Evolutionary conservation across 164 flowering plant species (phyloP), one percentile per base, ranked within the genome.

Genomic region (Chimonanthus praecox): DNA sequence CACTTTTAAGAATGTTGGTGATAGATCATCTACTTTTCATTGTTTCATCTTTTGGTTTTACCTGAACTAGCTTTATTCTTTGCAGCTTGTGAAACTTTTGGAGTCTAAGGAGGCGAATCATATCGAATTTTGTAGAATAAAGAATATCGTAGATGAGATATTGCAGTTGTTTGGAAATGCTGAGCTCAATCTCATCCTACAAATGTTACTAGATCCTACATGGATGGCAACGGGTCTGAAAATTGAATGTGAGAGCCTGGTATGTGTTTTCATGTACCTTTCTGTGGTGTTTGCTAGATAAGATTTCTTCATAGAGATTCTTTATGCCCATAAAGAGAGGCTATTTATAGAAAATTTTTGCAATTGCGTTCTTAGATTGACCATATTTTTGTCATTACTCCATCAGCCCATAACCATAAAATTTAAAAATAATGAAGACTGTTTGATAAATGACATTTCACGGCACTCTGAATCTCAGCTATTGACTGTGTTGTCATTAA

Each of bases 81-180:
- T 88, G 85, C 91, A 95, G 99, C 92, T 95, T 75, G 99, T 95
- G 81, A 95, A 93, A 83, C 82, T 95, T 73, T 88, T 95, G 66
- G 99, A 93, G 78, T 83, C 81, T 67, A 87, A 86, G 87, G 99
- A 95, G 80, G 90, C 92, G 68, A 95, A 93, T 86, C 97, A 93
- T 76, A 81, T 95, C 67, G 98, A 95, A 76, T 92, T 95, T 76
- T 85, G 92, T 76, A 84, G 94, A 83, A 92, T 95, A 68, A 95
- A 89, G 80, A 86, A 84, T 84, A 90, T 93, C 43, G 88, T 87
- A 67, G 99, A 95, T 82, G 92, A 95, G 79, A 78, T 92, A 72
- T 49, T 89, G 77, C 88, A 83, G 70, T 80, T 95, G 98, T 68
- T 86, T 72, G 77, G 80, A 74, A 89, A 74, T 68, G 58, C 86